Evolutionary conservation across 2,329 filamentous ascomycete genomes (phyloP).

Genomic region (Mollisiaceae sp.): DNA sequence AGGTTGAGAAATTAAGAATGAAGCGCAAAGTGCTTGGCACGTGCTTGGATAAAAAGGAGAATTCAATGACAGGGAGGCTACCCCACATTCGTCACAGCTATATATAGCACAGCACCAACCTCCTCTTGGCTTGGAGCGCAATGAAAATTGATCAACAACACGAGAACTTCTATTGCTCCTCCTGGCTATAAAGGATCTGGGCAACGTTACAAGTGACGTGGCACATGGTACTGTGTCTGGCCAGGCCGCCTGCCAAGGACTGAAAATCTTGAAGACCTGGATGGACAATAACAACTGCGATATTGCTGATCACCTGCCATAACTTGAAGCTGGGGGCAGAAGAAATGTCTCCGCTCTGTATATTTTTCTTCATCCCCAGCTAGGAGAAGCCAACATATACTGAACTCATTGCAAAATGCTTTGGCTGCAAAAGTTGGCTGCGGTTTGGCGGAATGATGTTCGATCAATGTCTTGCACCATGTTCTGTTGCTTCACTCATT

Average conservation of each 20-base stretch:
- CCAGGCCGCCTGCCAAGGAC: not conserved
- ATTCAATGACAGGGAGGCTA: not conserved
- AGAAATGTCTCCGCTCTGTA: not conserved
- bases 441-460: no score
- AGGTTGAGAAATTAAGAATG: not conserved
- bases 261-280: not conserved
- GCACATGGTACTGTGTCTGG: not conserved
- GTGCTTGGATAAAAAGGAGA: conserved; percentile 7
- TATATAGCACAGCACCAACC: not conserved
- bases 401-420: not conserved
- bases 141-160: not conserved
- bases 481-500: not conserved
- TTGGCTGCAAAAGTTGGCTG: not conserved
- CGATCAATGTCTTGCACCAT: not conserved
- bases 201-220: conserved; percentile 6
- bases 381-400: not conserved
- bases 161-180: not conserved
- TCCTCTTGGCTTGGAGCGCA: not conserved
- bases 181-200: not conserved
- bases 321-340: not conserved
- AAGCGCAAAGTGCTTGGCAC: not conserved
- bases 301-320: not conserved
- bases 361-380: no score
- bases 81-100: conserved; percentile 2
- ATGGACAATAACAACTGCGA: not conserved